Evolutionary conservation across 176 grass and related monocot species (phyloP), one percentile per base, ranked within the genome.

Genomic region (Aegilops longissima): DNA sequence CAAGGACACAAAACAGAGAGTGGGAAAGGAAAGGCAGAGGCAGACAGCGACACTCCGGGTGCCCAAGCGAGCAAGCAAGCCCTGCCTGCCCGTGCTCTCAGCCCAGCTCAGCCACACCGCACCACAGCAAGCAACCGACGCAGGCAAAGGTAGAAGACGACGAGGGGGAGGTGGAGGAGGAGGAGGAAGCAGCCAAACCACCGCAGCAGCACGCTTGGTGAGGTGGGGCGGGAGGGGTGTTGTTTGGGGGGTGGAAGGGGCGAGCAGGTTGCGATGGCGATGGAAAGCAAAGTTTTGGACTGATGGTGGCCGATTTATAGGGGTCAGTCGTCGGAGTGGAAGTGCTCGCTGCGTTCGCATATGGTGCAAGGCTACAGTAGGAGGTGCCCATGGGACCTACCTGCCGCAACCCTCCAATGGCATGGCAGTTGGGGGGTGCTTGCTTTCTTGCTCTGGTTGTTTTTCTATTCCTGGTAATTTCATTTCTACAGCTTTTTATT

Each of bases 21-120:
- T 21, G 24, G 13, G 8, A 3, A 42, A 74, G 3, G 63, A 82
- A 82, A 76, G 45, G 44, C 56, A 75, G 67, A 63, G 56, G 81
- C 38, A 64, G 66, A 91, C 30, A 84, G 89, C 64, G 85, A 81
- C 89, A 70, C 69, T 80, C 75, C 62, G 65, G 86, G 77, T 91
- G 90, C 54, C 82, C 71, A 72, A 67, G 83, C 54, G 54, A 59
- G 54, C 82, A 85, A 74, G 51, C 40, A 35, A 79, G 54, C 70
- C 52, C 52, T 18, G 14, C 52, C 52, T 18, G 14, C 51, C 18
- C 17, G 17, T 58, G 17, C 20, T 1, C 49, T 79, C 67, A 16
- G 51, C 47, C 69, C 77, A 16, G 5, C 83, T 56, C 61, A 38
- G 51, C 66, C 66, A 86, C 76, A 73, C 36, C 40, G 11, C 44